These are phyloP conservation scores for Aciculosporium take DNA, from an alignment of 2,329 filamentous ascomycete genomes.

Conservation along the genomic window DNA sequence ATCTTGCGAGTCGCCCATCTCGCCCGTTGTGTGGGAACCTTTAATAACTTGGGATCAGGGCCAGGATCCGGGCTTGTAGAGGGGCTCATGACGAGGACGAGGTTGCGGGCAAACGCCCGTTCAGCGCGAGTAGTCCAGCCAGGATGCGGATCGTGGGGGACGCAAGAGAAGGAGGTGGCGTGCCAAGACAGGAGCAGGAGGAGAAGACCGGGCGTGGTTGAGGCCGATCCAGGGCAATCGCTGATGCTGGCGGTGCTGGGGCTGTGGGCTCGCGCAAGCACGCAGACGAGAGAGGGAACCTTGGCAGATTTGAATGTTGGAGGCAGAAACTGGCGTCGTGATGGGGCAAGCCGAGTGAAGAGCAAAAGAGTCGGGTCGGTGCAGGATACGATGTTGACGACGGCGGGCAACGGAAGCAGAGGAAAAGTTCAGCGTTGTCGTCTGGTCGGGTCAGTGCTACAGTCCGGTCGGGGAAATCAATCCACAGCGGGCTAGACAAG, in stretches of 20 bases:
- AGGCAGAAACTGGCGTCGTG: too few relatives aligned
- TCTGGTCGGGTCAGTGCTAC: too few relatives aligned
- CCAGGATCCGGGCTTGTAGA: constrained; percentile 15
- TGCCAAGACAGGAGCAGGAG: background rate
- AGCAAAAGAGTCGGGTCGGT: too few relatives aligned
- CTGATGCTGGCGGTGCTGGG: background rate
- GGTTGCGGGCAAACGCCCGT: constrained; percentile 25
- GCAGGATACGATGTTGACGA: too few relatives aligned
- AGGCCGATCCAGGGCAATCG: constrained; percentile 1
- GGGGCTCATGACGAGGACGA: constrained; percentile 20
- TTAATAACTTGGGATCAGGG: constrained; percentile 10
- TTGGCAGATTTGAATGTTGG: too few relatives aligned
- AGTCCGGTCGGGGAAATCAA: too few relatives aligned
- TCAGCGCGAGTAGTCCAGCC: constrained; percentile 23
- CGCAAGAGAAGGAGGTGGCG: background rate
- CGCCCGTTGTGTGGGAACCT: constrained; percentile 51
- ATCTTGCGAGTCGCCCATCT: constrained; percentile 94
- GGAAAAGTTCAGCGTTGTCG: too few relatives aligned
- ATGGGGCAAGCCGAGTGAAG: too few relatives aligned
- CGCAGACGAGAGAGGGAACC: background rate
- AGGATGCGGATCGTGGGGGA: constrained; percentile 14
- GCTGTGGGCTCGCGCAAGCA: background rate
- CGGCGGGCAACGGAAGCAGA: too few relatives aligned
- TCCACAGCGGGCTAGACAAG: too few relatives aligned
- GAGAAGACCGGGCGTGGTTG: constrained; percentile 4